These are phyloP conservation scores for Teunomyces panamensis DNA, from an alignment of 805 yeast species.

Conservation along the genomic window DNA sequence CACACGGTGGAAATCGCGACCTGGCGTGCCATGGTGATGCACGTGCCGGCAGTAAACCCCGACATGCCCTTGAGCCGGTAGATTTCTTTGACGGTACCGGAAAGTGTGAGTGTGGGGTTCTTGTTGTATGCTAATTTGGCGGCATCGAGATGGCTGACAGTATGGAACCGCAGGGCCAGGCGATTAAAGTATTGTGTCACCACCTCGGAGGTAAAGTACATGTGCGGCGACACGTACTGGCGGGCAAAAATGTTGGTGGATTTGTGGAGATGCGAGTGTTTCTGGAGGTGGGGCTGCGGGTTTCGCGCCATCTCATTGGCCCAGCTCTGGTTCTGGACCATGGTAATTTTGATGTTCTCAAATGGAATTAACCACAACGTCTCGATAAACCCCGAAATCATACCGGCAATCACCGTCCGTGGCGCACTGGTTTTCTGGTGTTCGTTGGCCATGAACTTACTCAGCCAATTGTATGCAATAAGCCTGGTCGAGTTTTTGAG, in stretches of 20 bases:
- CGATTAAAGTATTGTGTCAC: slow-evolving; percentile 24
- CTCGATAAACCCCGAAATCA: slow-evolving; percentile 79
- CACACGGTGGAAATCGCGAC: slow-evolving; percentile 75
- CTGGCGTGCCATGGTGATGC: slow-evolving; percentile 82
- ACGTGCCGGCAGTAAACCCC: slow-evolving; percentile 80
- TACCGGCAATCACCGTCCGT: slow-evolving; percentile 78
- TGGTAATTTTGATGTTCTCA: slow-evolving; percentile 76
- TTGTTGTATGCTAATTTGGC: slow-evolving; percentile 40
- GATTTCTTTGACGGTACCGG: slow-evolving; percentile 60
- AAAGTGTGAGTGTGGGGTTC: slow-evolving; percentile 52
- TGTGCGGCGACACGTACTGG: slow-evolving; percentile 42
- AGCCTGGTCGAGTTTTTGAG: slow-evolving; percentile 73
- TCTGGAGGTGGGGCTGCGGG: background rate
- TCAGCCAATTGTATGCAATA: slow-evolving; percentile 69
- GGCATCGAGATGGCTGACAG: slow-evolving; percentile 14
- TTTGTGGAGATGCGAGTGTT: slow-evolving; percentile 2
- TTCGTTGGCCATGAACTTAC: slow-evolving; percentile 56
- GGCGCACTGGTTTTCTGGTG: slow-evolving; percentile 71
- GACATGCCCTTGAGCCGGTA: slow-evolving; percentile 66
- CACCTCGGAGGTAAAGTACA: slow-evolving; percentile 37
- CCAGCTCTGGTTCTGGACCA: slow-evolving; percentile 64
- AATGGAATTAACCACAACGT: slow-evolving; percentile 85
- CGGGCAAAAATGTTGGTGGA: slow-evolving; percentile 23
- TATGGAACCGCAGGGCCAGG: slow-evolving; percentile 21
- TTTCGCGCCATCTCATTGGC: slow-evolving; percentile 22